Conservation (phyloP, 2,329 filamentous ascomycete species). For the Hypoxylon sp. region DNA sequence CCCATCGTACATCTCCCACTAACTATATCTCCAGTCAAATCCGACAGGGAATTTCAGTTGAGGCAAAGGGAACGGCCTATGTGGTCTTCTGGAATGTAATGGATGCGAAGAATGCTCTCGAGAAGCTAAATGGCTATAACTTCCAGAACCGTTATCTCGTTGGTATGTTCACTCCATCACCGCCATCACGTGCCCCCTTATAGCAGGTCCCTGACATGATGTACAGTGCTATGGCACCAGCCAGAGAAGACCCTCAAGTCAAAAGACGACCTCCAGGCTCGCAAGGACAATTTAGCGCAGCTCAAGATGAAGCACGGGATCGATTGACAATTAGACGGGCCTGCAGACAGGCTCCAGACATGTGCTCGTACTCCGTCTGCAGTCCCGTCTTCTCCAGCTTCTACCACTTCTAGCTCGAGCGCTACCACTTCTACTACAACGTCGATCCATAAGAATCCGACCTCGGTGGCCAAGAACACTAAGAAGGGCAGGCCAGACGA, state of each 20-base stretch:
- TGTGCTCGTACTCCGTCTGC: slow-evolving; percentile 58
- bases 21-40: slow-evolving; percentile 76
- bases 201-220: slow-evolving; percentile 14
- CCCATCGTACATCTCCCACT: slow-evolving; percentile 29
- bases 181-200: slow-evolving; percentile 10
- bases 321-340: slow-evolving; percentile 89
- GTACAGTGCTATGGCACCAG: slow-evolving; percentile 68
- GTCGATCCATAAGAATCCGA: slow-evolving; percentile 41
- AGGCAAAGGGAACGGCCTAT: slow-evolving; percentile 98
- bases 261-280: slow-evolving; percentile 92
- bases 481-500: slow-evolving; percentile 45
- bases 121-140: slow-evolving; percentile 99
- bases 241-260: slow-evolving; percentile 77
- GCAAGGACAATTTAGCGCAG: slow-evolving; percentile 96
- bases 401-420: slow-evolving; percentile 46
- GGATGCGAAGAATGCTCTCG: slow-evolving; percentile 98
- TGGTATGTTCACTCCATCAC: slow-evolving; percentile 70
- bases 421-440: slow-evolving; percentile 40
- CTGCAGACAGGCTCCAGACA: slow-evolving; percentile 62
- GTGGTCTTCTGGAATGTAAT: slow-evolving; percentile 99
- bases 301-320: slow-evolving; percentile 98
- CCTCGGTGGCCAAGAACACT: slow-evolving; percentile 38
- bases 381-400: slow-evolving; percentile 67
- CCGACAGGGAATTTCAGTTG: slow-evolving; percentile 94
- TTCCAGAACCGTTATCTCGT: slow-evolving; percentile 99